Base-by-base conservation (phyloP, 805 yeast genomes). In the Scheffersomyces lignosus region DNA sequence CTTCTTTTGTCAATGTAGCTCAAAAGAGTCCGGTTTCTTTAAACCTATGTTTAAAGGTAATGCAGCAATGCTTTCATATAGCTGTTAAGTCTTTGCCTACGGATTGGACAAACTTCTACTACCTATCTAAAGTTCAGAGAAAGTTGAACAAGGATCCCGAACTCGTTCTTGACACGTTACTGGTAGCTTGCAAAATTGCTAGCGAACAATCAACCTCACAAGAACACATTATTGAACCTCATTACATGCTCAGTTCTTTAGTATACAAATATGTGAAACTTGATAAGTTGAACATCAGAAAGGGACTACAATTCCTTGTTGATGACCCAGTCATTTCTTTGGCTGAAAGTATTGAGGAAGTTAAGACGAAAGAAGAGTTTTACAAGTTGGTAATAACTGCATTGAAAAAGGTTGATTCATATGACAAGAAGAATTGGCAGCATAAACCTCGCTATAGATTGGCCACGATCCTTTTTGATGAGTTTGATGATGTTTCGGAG, bases 361-460 rank as follows among this genome's bases (percentile, higher is more conserved):
- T 15, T 25, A 26, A 16, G 4, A 13, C 31, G 12, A 44, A 34
- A n/a, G 30, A 47, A 3, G 54, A 52, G 1, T 69, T 78, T 43
- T 69, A 59, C 36, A 44, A 54, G 5, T 48, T 63, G 9, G 60
- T 83, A 3, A 61, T 83, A 1, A 54, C 53, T 0, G 58, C 78
- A 5, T 56, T 87, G 27, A 62, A 62, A 27, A 75, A 65, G 38
- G 52, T 87, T 3, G 58, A 73, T 13, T 34, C 64, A 0, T 60
- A 75, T 8, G 98, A 91, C 55, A 89, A 84, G 54, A 86, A 81
- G 54, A 86, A 80, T 36, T 89, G 97, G 97, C 95, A 89, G 36
- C 98, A 93, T 54, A 75, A 85, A 36, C 95, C 97, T 1, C 71
- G 77, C 2, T 89, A 74, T 52, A 68, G 89, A 43, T 64, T 86